These are phyloP conservation scores for Neurospora sp. DNA, from an alignment of 495 filamentous ascomycete species.

Conservation along the genomic window DNA sequence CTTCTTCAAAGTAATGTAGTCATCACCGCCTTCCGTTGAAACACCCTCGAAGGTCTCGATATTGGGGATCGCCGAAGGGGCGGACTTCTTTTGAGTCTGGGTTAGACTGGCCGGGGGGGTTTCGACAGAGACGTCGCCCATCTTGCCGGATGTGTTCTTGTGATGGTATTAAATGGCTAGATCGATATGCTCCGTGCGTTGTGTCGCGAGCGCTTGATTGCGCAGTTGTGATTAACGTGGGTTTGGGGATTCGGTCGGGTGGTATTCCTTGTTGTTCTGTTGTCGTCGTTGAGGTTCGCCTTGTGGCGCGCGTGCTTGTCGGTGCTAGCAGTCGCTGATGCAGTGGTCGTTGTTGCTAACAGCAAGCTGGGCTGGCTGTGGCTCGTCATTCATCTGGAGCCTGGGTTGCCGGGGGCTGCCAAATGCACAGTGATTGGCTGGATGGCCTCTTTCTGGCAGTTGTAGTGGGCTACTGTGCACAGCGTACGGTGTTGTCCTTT, in stretches of 20 bases:
- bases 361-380: slow-evolving; percentile 3
- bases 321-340: not conserved
- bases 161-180: not conserved
- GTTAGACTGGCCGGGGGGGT: slow-evolving; percentile 63
- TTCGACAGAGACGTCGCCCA: slow-evolving; percentile 80
- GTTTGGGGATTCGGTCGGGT: slow-evolving; percentile 8
- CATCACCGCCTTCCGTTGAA: slow-evolving; percentile 72
- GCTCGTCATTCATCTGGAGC: slow-evolving; percentile 24
- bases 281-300: slow-evolving; percentile 16
- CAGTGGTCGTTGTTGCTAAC: slow-evolving; percentile 8
- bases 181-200: not conserved
- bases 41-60: slow-evolving; percentile 80
- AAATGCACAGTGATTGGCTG: not conserved
- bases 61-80: slow-evolving; percentile 77
- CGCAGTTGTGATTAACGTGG: not conserved
- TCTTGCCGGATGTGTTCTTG: slow-evolving; percentile 28
- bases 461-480: not conserved
- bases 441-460: not conserved
- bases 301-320: slow-evolving; percentile 18
- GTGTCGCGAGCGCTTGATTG: not conserved
- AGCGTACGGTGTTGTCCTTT: not conserved
- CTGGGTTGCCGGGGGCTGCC: slow-evolving; percentile 1
- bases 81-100: slow-evolving; percentile 65
- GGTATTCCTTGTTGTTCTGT: slow-evolving; percentile 13
- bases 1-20: slow-evolving; percentile 91